Evolutionary conservation across 768 basidiomycete genomes (phyloP), one percentile per base, ranked within the genome.

Genomic region (Mycena kentingensis): DNA sequence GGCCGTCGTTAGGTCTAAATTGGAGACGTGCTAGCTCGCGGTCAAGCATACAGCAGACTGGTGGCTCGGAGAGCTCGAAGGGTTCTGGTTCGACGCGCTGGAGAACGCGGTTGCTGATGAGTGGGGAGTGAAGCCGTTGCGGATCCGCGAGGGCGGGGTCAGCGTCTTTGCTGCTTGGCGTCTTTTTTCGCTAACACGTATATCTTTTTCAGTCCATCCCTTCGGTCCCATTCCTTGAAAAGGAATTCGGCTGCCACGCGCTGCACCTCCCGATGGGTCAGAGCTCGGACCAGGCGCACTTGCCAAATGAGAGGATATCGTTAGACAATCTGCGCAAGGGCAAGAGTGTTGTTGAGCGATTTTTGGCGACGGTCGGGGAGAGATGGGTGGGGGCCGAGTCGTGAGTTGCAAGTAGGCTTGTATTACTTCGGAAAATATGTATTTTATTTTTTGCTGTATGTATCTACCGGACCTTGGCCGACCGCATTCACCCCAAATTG

Each of bases 241-340:
- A 93, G 60, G 85, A 87, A 65, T 96, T 99, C 59, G 74, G 78
- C 1, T 97, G 93, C 49, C 88, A 84, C 42, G 93, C 93, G 18
- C 77, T 98, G 11, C 97, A 99, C 70, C 77, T 99, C 2, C 97
- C 97, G 0, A 84, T 99, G 72, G 97, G 96, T 0, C 93, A 96
- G 65, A 90, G 89, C 67, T 83, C 87, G 34, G 93, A 90, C 65
- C 90, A 87, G 77, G 94, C 93, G 0, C 97, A 98, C 77, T 70
- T 99, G 21, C 86, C 93, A 3, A 90, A 99, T 65, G 97, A 99
- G 67, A 79, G 93, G 3, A 93, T 98, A 47, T 87, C 93, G 3
- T 70, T 97, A 1, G 70, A 81, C 19, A 98, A 98, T 62, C 77
- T 98, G 21, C 78, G 79, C 18, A 81, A 84, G 32, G 91, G 91